Evolutionary conservation across 371 early-diverging fungal species (phyloP).

Genomic region (Mucor lusitanicus): DNA sequence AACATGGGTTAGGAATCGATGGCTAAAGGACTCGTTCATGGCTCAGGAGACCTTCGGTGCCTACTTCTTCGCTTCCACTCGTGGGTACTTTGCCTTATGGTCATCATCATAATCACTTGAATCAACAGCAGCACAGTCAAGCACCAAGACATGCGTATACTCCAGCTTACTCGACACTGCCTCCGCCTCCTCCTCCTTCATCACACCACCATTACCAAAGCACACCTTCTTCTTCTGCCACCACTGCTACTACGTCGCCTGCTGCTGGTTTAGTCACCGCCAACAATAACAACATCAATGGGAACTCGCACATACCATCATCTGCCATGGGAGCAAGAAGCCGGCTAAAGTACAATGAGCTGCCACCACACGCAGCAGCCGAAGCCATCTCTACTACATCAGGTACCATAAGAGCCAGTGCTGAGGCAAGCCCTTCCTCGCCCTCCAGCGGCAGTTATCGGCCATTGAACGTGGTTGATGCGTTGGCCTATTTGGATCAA

Average conservation of each 20-base stretch:
- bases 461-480: constrained; percentile 79
- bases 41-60: constrained; percentile 6
- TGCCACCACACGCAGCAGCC: not conserved
- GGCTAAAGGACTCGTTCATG: not conserved
- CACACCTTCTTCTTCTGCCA: not conserved
- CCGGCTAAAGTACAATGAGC: not conserved
- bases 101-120: constrained; percentile 9
- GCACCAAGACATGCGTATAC: not conserved
- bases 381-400: not conserved
- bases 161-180: not conserved
- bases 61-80: constrained; percentile 16
- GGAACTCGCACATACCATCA: not conserved
- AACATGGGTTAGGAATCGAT: not conserved
- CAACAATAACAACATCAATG: not conserved
- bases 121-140: not conserved
- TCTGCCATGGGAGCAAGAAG: not conserved
- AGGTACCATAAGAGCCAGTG: not conserved
- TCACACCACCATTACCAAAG: not conserved
- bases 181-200: not conserved
- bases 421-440: constrained; percentile 3
- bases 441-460: constrained; percentile 20
- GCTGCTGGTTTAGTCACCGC: constrained; percentile 4
- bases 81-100: constrained; percentile 11
- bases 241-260: not conserved
- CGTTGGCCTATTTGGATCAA: constrained; percentile 94